Conservation (phyloP, 192 early-diverging fungal species). For the Mortierella hygrophila region DNA sequence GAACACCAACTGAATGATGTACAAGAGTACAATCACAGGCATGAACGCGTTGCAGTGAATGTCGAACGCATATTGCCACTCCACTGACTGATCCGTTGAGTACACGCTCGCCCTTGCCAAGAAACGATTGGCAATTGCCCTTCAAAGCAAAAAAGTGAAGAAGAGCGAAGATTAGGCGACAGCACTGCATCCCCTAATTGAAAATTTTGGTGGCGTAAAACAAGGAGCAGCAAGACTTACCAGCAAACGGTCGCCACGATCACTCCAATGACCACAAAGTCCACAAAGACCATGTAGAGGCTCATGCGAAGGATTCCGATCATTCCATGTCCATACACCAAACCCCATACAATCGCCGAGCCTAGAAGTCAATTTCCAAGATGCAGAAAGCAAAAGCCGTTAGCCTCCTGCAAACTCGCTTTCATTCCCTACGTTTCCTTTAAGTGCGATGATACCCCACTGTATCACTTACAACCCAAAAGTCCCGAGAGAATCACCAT, state of each 20-base stretch:
- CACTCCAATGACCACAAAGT: constrained; percentile 81
- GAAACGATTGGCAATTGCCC: constrained; percentile 80
- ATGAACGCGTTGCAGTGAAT: constrained; percentile 98
- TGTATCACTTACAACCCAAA: constrained; percentile 69
- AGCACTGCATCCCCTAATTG: background rate
- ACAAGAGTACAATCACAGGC: constrained; percentile 86
- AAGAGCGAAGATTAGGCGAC: background rate
- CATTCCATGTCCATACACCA: constrained; percentile 77
- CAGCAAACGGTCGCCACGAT: constrained; percentile 79
- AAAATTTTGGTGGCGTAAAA: background rate
- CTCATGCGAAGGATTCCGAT: constrained; percentile 80
- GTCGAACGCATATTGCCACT: constrained; percentile 98
- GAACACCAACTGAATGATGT: constrained; percentile 95
- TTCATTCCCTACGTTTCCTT: too few relatives aligned
- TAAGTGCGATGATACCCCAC: background rate
- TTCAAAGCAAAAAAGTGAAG: background rate
- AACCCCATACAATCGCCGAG: constrained; percentile 86
- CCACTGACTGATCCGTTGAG: constrained; percentile 87
- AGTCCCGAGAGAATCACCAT: constrained; percentile 78
- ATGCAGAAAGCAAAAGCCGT: background rate
- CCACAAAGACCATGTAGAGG: constrained; percentile 85
- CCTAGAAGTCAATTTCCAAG: constrained; percentile 54
- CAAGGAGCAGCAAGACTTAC: constrained; percentile 56
- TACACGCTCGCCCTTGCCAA: constrained; percentile 81
- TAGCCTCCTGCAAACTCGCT: background rate